A percentile compares a stretch with the other conserved stretches of the same genome.
Conservation (phyloP, 2,329 filamentous ascomycete species). For the Botrytis aclada region DNA sequence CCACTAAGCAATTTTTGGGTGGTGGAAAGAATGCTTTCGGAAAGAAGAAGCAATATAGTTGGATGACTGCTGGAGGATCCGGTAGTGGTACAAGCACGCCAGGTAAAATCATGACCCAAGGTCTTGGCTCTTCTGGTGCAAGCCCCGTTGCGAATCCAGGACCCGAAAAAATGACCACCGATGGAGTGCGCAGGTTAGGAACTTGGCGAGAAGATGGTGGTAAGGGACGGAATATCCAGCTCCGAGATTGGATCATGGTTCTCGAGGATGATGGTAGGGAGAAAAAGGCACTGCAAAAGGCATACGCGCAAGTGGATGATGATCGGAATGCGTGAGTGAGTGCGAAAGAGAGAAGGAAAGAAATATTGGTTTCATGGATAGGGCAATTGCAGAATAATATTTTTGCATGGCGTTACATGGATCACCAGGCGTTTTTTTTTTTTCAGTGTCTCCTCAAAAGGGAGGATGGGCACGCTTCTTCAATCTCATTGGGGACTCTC, state of each 20-base stretch:
- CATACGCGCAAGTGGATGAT: conserved; percentile 33
- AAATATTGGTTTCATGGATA: conserved; percentile 6
- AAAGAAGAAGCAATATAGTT: conserved; percentile 73
- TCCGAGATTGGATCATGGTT: conserved; percentile 76
- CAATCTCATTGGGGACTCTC: conserved; percentile 11
- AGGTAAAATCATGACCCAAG: conserved; percentile 35
- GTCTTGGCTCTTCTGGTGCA: conserved; percentile 38
- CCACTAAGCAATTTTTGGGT: conserved; percentile 73
- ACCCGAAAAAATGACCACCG: conserved; percentile 49
- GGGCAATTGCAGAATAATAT: conserved; percentile 13
- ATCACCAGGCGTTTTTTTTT: conserved; percentile 16
- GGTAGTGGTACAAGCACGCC: conserved; percentile 54
- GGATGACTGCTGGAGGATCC: conserved; percentile 55
- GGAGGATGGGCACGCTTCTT: conserved; percentile 7
- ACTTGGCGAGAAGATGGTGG: conserved; percentile 74
- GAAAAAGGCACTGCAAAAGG: conserved; percentile 55
- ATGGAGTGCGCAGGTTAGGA: conserved; percentile 64
- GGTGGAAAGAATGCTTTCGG: conserved; percentile 58
- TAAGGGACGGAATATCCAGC: conserved; percentile 74
- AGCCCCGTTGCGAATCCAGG: conserved; percentile 39
- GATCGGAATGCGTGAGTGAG: conserved; percentile 38
- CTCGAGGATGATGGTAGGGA: conserved; percentile 76
- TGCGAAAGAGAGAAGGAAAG: conserved; percentile 38
- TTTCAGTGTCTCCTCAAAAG: conserved; percentile 6
- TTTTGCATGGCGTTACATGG: conserved; percentile 21